These are phyloP conservation scores for Fulvia fulva DNA, from an alignment of 2,329 filamentous ascomycete species.

Conservation along the genomic window DNA sequence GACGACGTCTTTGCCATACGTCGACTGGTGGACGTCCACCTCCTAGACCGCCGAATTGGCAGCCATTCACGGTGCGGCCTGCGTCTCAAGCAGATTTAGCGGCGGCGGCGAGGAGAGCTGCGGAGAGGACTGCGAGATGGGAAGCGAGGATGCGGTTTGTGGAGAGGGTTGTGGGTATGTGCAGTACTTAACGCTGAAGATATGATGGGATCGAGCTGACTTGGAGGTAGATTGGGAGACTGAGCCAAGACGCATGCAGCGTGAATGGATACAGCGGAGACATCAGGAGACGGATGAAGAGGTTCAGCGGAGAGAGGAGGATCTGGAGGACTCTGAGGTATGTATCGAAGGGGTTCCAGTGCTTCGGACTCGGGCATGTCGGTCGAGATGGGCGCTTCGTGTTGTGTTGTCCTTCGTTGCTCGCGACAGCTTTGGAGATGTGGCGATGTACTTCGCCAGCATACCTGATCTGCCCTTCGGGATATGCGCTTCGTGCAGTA, in stretches of 20 bases:
- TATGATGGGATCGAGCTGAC: neutral
- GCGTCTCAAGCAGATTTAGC: no score
- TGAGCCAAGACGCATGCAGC: neutral
- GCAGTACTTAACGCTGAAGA: neutral
- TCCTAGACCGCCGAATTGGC: no score
- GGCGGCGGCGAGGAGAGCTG: no score
- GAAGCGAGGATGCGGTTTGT: neutral
- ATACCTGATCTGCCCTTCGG: no score
- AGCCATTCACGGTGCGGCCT: no score
- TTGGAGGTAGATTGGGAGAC: neutral
- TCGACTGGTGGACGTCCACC: no score
- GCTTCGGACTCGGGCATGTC: neutral
- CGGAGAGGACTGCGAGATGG: neutral
- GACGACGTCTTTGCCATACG: neutral
- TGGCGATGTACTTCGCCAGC: no score
- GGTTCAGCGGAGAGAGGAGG: neutral
- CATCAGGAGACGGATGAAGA: neutral
- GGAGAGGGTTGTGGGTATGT: neutral
- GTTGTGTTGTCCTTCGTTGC: no score
- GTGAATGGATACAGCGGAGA: neutral
- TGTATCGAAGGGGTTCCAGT: neutral
- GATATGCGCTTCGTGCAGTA: no score
- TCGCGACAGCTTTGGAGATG: no score
- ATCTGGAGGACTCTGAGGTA: neutral
- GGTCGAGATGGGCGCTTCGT: neutral